phyloP scores from a whole-genome alignment of 2,329 filamentous ascomycete genomes.

The Rachicladosporium sp. region DNA sequence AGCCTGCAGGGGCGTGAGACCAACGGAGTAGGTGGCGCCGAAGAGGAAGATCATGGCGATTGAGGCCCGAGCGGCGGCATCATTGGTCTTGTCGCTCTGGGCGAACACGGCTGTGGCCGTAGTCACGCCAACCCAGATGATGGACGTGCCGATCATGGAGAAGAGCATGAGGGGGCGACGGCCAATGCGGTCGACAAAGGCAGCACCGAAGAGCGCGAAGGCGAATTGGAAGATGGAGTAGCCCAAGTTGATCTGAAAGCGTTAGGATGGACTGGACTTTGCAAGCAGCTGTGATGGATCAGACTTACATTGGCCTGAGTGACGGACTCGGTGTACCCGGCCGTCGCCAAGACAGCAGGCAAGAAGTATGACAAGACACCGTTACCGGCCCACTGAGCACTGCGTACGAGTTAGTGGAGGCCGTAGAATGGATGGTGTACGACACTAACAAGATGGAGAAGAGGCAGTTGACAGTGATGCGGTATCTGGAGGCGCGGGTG shows the following conservation, averaged over 20 bases:
- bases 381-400: conserved; percentile 27
- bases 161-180: conserved; percentile 26
- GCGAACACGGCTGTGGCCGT: conserved; percentile 20
- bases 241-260: conserved; percentile 25
- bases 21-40: conserved; percentile 23
- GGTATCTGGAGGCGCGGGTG: conserved; percentile 41
- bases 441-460: conserved; percentile 35
- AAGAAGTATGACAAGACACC: conserved; percentile 35
- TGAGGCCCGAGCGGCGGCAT: conserved; percentile 19
- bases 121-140: conserved; percentile 28
- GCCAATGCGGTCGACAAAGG: conserved; percentile 24
- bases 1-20: conserved; percentile 20
- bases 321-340: conserved; percentile 22
- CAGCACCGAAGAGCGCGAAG: conserved; percentile 35
- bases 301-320: conserved; percentile 21
- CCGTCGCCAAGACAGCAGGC: conserved; percentile 22
- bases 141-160: conserved; percentile 23
- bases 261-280: too few species aligned
- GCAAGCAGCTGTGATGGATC: too few species aligned
- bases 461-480: conserved; percentile 39
- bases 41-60: conserved; percentile 24
- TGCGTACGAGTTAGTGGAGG: too few species aligned
- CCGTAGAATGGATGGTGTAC: too few species aligned
- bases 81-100: conserved; percentile 15
- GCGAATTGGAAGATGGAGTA: conserved; percentile 52